These are phyloP conservation scores for Groenewaldozyma salmanticensis DNA, from an alignment of 805 yeast genomes.

Conservation along the genomic window DNA sequence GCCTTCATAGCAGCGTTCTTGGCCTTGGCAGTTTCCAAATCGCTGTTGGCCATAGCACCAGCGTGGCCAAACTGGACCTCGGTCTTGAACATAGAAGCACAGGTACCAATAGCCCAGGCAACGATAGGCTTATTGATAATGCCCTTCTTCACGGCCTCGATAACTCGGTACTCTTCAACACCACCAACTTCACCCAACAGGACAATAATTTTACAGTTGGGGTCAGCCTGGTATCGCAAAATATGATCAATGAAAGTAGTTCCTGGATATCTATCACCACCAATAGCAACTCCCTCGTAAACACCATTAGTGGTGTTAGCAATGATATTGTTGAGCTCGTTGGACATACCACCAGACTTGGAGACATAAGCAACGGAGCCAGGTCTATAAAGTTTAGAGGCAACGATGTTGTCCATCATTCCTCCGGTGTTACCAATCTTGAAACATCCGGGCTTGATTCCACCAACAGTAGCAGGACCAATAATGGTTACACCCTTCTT, in stretches of 20 bases:
- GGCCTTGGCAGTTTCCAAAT: slow-evolving; percentile 57
- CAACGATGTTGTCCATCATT: slow-evolving; percentile 41
- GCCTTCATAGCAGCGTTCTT: slow-evolving; percentile 71
- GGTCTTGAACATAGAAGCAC: slow-evolving; percentile 63
- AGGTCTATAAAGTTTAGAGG: slow-evolving; percentile 39
- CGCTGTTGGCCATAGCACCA: slow-evolving; percentile 62
- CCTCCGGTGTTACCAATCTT: slow-evolving; percentile 42
- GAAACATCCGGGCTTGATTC: slow-evolving; percentile 41
- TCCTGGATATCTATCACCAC: slow-evolving; percentile 68
- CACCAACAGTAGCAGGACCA: slow-evolving; percentile 41
- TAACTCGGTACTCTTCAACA: slow-evolving; percentile 63
- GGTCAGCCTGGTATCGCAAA: slow-evolving; percentile 52
- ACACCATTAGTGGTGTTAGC: slow-evolving; percentile 37
- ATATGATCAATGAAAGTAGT: slow-evolving; percentile 63
- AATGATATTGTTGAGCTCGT: slow-evolving; percentile 38
- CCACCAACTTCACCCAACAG: slow-evolving; percentile 66
- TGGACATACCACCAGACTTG: slow-evolving; percentile 41
- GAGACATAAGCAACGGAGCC: slow-evolving; percentile 40
- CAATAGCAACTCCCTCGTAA: slow-evolving; percentile 56
- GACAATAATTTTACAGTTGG: slow-evolving; percentile 56
- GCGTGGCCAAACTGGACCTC: slow-evolving; percentile 56
- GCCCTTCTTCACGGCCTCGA: slow-evolving; percentile 56
- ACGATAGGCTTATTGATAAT: slow-evolving; percentile 60
- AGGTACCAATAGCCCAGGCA: slow-evolving; percentile 64
- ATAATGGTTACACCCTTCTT: slow-evolving; percentile 37